These are phyloP conservation scores for Spirogloea muscicola DNA, from an alignment of 139 green algal genomes.

Conservation along the genomic window DNA sequence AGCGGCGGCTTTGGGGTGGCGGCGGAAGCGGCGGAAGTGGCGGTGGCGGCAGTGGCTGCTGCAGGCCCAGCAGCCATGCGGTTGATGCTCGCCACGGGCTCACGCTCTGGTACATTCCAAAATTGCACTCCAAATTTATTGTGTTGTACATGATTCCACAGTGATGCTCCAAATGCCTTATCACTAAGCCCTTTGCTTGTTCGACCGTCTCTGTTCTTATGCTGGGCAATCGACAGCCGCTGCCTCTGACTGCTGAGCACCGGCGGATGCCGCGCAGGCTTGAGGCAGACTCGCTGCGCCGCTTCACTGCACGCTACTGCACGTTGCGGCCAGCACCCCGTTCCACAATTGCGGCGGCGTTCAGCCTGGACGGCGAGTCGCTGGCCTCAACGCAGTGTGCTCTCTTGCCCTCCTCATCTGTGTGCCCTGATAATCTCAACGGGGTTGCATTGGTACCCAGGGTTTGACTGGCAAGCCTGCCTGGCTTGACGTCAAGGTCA, in stretches of 20 bases:
- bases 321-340: constrained; percentile 64
- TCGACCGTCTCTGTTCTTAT: constrained; percentile 1
- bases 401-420: too few species aligned
- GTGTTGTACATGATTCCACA: too few species aligned
- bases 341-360: constrained; percentile 82
- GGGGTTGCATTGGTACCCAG: too few species aligned
- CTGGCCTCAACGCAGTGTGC: constrained; percentile 89
- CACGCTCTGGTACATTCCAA: constrained; percentile 4
- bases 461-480: too few species aligned
- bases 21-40: too few species aligned
- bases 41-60: constrained; percentile 7
- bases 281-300: constrained; percentile 64
- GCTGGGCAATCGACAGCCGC: background rate
- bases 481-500: too few species aligned
- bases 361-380: constrained; percentile 68
- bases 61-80: background rate
- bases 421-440: too few species aligned
- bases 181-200: background rate
- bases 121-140: too few species aligned
- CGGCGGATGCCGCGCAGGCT: constrained; percentile 1
- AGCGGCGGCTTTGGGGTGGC: background rate
- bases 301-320: constrained; percentile 61
- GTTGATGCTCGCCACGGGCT: background rate
- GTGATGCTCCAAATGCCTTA: background rate
- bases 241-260: background rate